These are phyloP conservation scores for Microdochium bolleyi DNA, from an alignment of 2,329 filamentous ascomycete species.

Conservation along the genomic window DNA sequence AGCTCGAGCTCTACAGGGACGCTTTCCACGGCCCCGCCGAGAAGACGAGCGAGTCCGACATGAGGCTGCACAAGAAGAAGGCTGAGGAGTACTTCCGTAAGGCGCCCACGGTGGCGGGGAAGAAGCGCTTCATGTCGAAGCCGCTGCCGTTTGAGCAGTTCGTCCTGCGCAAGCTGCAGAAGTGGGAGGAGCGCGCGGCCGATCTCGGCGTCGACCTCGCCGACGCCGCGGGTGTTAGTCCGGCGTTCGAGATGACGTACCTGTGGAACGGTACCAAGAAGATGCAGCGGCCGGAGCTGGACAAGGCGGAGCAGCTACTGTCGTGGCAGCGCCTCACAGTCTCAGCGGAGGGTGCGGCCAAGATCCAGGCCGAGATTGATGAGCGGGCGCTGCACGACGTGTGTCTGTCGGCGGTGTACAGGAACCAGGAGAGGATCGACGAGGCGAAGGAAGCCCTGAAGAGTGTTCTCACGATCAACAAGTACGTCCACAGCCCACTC, in stretches of 20 bases:
- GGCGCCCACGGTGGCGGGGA: conserved; percentile 67
- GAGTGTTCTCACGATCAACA: conserved; percentile 58
- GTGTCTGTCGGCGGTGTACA: conserved; percentile 56
- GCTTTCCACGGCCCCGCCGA: conserved; percentile 30
- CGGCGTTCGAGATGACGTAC: conserved; percentile 84
- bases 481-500: conserved; percentile 27
- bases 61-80: conserved; percentile 48
- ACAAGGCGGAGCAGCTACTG: conserved; percentile 54
- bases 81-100: conserved; percentile 65
- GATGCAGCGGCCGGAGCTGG: conserved; percentile 60
- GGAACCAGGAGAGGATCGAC: conserved; percentile 52
- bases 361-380: conserved; percentile 45
- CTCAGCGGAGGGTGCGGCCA: conserved; percentile 26
- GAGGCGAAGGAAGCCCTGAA: conserved; percentile 60
- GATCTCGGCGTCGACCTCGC: conserved; percentile 59
- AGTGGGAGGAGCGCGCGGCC: conserved; percentile 76
- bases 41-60: conserved; percentile 31
- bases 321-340: conserved; percentile 56
- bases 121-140: conserved; percentile 82
- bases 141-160: conserved; percentile 88
- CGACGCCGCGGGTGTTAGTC: conserved; percentile 75
- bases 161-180: conserved; percentile 72
- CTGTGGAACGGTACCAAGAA: conserved; percentile 87
- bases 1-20: conserved; percentile 75
- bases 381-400: conserved; percentile 60